Conservation (phyloP, 441 rosid genomes). For the Gossypium gossypioides region DNA sequence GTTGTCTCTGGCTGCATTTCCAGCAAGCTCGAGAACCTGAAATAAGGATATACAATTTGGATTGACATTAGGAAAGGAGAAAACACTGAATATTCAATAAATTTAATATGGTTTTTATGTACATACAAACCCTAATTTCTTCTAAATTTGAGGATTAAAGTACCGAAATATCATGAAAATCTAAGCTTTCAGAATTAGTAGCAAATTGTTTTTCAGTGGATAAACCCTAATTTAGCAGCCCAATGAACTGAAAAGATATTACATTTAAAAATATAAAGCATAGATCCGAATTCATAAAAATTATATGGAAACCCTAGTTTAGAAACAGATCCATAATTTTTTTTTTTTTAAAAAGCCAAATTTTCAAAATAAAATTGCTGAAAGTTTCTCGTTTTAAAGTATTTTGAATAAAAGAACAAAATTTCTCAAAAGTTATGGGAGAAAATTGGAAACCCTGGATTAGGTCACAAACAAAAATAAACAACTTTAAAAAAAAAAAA, state of each 20-base stretch:
- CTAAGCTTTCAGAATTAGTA: neutral
- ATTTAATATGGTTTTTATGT: neutral
- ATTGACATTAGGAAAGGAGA: neutral
- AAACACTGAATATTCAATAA: neutral
- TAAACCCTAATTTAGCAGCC: neutral
- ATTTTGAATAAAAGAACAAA: neutral
- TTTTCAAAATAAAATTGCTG: neutral
- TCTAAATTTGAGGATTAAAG: neutral
- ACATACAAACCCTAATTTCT: neutral
- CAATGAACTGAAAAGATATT: neutral
- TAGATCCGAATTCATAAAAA: neutral
- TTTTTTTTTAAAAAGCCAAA: neutral
- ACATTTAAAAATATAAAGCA: neutral
- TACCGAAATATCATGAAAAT: neutral
- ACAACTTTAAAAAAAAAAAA: neutral
- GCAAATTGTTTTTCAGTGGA: neutral
- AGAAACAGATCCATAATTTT: neutral
- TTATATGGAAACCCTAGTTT: neutral
- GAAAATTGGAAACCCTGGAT: slow-evolving; percentile 24
- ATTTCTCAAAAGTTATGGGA: neutral
- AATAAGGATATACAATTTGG: neutral
- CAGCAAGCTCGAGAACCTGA: slow-evolving; percentile 88
- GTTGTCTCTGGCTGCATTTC: slow-evolving; percentile 87
- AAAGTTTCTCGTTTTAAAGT: neutral
- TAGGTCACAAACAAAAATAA: neutral